These are phyloP conservation scores for Paraphaeosphaeria sporulosa DNA, from an alignment of 2,329 filamentous ascomycete species.

Conservation along the genomic window DNA sequence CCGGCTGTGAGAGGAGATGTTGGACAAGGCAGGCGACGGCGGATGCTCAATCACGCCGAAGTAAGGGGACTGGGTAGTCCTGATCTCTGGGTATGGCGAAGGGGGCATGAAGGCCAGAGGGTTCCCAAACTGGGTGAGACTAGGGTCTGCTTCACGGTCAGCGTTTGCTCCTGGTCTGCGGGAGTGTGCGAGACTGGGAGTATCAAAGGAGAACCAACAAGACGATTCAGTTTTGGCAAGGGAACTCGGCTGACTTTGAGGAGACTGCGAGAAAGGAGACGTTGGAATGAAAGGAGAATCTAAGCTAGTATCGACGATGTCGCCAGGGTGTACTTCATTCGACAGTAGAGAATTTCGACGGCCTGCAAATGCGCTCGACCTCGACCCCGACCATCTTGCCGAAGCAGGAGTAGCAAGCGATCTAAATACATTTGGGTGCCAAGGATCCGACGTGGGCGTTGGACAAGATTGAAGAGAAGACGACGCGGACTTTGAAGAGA, in stretches of 20 bases:
- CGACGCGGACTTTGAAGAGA: conserved; percentile 48
- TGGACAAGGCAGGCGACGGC: conserved; percentile 70
- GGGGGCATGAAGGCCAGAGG: conserved; percentile 49
- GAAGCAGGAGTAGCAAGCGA: conserved; percentile 47
- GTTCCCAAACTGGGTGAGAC: conserved; percentile 61
- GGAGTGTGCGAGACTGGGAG: conserved; percentile 13
- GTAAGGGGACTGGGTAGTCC: conserved; percentile 50
- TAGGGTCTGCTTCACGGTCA: conserved; percentile 59
- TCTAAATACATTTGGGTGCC: conserved; percentile 37
- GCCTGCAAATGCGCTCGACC: conserved; percentile 17
- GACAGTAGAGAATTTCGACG: conserved; percentile 40
- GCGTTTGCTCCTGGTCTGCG: conserved; percentile 20
- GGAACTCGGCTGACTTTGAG: conserved; percentile 31
- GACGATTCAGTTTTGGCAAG: conserved; percentile 40
- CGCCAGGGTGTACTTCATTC: conserved; percentile 30
- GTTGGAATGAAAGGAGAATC: conserved; percentile 23
- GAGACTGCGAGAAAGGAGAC: conserved; percentile 26
- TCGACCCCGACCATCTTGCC: conserved; percentile 46
- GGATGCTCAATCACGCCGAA: conserved; percentile 56
- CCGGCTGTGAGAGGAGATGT: conserved; percentile 57
- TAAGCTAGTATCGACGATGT: conserved; percentile 19
- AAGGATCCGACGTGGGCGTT: conserved; percentile 17
- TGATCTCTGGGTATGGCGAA: conserved; percentile 52
- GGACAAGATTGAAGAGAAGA: conserved; percentile 30
- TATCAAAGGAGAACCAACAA: conserved; percentile 50